Evolutionary conservation across 164 flowering plant species (phyloP).

Genomic region (Taxillus chinensis): DNA sequence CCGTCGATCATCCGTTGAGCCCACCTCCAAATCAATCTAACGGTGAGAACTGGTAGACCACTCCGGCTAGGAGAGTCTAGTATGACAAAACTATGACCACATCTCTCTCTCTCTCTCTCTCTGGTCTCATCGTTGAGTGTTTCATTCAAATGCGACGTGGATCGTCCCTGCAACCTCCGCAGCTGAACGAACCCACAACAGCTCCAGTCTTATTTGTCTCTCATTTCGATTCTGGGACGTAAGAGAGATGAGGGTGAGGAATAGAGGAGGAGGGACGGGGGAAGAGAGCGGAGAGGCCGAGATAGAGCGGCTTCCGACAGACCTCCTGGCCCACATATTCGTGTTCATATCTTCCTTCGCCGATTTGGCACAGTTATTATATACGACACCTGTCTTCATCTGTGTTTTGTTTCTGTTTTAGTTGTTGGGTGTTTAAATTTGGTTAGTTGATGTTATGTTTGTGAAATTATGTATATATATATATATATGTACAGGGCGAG

Average conservation of each 20-base stretch:
- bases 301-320: constrained; percentile 59
- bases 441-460: not conserved
- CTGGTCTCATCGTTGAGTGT: no score
- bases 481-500: constrained; percentile 31
- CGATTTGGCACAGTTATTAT: constrained; percentile 62
- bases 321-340: constrained; percentile 58
- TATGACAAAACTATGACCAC: not conserved
- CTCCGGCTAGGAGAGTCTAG: not conserved
- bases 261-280: not conserved
- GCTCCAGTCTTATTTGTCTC: no score
- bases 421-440: not conserved
- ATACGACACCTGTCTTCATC: not conserved
- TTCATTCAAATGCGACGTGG: no score
- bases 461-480: not conserved
- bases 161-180: no score
- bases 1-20: no score
- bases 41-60: not conserved
- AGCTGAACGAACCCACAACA: no score
- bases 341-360: constrained; percentile 42
- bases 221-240: no score
- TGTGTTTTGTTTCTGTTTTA: not conserved
- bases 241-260: no score
- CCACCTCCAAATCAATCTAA: no score
- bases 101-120: not conserved
- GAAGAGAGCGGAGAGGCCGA: constrained; percentile 23